Conservation (phyloP, 192 early-diverging fungal genomes). For the Spizellomyces sp. region DNA sequence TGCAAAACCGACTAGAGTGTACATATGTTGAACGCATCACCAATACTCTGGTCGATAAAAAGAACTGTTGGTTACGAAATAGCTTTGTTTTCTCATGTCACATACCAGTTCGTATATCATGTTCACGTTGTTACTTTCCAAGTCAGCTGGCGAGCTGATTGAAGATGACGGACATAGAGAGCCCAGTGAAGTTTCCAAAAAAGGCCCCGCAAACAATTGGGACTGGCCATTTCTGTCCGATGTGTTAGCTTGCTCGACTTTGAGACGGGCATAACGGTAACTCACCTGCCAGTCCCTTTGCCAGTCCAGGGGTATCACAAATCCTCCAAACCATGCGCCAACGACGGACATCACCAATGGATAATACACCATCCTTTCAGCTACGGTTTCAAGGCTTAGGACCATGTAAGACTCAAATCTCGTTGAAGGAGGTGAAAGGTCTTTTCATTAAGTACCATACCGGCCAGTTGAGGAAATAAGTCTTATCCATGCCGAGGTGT, state of each 20-base stretch:
- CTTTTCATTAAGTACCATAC: too few relatives aligned
- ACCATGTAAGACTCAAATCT: neutral
- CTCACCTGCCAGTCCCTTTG: constrained; percentile 23
- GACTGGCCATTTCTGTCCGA: constrained; percentile 29
- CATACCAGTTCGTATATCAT: too few relatives aligned
- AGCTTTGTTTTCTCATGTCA: too few relatives aligned
- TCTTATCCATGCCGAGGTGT: constrained; percentile 7
- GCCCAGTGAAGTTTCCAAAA: constrained; percentile 8
- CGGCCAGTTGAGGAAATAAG: neutral
- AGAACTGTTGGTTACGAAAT: too few relatives aligned
- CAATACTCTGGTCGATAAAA: too few relatives aligned
- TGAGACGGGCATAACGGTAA: neutral
- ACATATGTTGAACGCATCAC: too few relatives aligned
- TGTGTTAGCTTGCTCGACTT: neutral
- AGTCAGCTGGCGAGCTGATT: too few relatives aligned
- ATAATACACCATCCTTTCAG: constrained; percentile 6
- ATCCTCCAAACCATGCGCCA: constrained; percentile 23
- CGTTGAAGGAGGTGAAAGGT: too few relatives aligned
- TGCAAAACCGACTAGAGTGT: too few relatives aligned
- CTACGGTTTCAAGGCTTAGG: neutral
- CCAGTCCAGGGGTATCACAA: constrained; percentile 34
- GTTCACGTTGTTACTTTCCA: too few relatives aligned
- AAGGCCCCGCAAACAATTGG: constrained; percentile 28
- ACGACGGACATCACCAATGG: constrained; percentile 14
- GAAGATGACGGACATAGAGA: neutral